Conservation (phyloP, 2,329 filamentous ascomycete genomes). For the Leptographium lundbergii region DNA sequence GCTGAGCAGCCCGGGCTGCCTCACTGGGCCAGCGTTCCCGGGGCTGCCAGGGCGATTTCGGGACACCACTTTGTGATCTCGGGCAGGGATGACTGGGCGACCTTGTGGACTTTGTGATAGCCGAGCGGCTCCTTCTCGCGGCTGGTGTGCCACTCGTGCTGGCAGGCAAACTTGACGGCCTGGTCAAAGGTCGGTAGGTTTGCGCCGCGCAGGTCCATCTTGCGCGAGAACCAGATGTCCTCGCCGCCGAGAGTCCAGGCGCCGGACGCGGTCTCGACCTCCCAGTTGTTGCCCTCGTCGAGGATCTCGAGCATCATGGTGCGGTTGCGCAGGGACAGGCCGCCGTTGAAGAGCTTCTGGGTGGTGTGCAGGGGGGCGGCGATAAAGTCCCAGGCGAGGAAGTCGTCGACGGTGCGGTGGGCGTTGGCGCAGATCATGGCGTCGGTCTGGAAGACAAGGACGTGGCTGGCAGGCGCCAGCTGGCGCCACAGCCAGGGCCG, state of each 20-base stretch:
- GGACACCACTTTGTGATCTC: slow-evolving; percentile 15
- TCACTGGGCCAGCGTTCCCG: slow-evolving; percentile 8
- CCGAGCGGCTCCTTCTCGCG: slow-evolving; percentile 12
- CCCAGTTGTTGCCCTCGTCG: slow-evolving; percentile 21
- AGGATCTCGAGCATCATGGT: slow-evolving; percentile 28
- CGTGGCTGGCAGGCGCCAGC: slow-evolving; percentile 19
- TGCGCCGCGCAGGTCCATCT: slow-evolving; percentile 11
- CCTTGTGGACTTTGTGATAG: slow-evolving; percentile 16
- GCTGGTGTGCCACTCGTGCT: slow-evolving; percentile 13
- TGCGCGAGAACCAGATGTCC: slow-evolving; percentile 16
- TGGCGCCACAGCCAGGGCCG: slow-evolving; percentile 24
- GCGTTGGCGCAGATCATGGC: slow-evolving; percentile 23
- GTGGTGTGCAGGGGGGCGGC: slow-evolving; percentile 18
- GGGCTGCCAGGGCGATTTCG: slow-evolving; percentile 13
- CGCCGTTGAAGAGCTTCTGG: slow-evolving; percentile 21
- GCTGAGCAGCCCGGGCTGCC: not conserved
- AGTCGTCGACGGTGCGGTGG: slow-evolving; percentile 20
- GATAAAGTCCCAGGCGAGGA: slow-evolving; percentile 23
- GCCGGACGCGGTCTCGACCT: slow-evolving; percentile 22
- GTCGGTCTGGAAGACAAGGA: slow-evolving; percentile 27
- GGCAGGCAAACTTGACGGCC: slow-evolving; percentile 13
- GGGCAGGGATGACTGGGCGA: slow-evolving; percentile 4
- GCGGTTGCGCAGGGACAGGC: slow-evolving; percentile 23
- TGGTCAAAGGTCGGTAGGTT: slow-evolving; percentile 9
- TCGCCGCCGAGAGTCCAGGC: slow-evolving; percentile 13